These are phyloP conservation scores for Stephania yunnanensis DNA, from an alignment of 164 flowering plant genomes.

Conservation along the genomic window DNA sequence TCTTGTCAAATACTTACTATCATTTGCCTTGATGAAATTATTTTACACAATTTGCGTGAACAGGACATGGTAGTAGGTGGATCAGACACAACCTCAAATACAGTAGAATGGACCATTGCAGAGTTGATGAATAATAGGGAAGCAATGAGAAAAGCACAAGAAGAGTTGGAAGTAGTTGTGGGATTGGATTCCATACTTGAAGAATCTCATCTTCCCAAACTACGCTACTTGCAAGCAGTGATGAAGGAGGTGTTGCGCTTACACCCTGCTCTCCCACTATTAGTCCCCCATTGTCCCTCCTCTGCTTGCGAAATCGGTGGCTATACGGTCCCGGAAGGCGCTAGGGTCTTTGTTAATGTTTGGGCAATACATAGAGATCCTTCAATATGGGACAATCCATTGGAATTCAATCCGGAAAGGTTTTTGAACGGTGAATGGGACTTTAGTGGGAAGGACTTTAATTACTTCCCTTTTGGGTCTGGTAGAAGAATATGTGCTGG, in stretches of 20 bases:
- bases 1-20: not conserved
- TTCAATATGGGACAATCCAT: conserved; percentile 33
- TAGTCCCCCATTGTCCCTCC: not conserved
- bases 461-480: conserved; percentile 48
- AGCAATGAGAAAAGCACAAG: too few relatives aligned
- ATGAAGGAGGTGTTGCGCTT: conserved; percentile 3
- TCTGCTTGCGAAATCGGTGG: too few relatives aligned
- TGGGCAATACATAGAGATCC: conserved; percentile 54
- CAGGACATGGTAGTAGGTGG: too few relatives aligned
- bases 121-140: too few relatives aligned
- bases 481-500: conserved; percentile 55
- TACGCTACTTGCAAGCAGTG: not conserved
- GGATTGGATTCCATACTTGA: fast-evolving
- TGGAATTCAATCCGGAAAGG: conserved; percentile 25
- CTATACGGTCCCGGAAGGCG: conserved; percentile 8
- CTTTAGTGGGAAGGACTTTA: conserved; percentile 21
- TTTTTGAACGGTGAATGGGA: conserved; percentile 14
- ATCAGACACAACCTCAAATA: too few relatives aligned
- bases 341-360: conserved; percentile 28
- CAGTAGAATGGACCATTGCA: too few relatives aligned
- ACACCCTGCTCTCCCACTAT: conserved; percentile 1
- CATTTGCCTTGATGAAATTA: not conserved
- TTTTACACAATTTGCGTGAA: not conserved
- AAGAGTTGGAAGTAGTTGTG: too few relatives aligned
- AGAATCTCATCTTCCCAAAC: too few relatives aligned